Evolutionary conservation across 345 rosid genomes (phyloP).

Genomic region (Gossypium longicalyx): DNA sequence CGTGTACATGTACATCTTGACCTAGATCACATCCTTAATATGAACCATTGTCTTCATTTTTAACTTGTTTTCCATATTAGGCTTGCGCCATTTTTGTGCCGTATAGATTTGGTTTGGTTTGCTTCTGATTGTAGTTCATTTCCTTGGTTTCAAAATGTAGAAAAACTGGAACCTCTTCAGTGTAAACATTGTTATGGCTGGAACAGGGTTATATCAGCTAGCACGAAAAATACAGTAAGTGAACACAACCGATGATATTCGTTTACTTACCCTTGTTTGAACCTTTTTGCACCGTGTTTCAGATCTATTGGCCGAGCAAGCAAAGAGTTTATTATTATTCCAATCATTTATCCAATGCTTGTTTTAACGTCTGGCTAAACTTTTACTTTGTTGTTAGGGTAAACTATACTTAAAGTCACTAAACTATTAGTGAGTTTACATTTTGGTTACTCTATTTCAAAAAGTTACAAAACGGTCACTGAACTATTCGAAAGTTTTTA

Average conservation of each 20-base stretch:
- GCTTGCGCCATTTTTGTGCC: neutral
- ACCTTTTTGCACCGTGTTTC: neutral
- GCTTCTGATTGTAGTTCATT: slow-evolving; percentile 8
- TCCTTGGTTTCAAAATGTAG: slow-evolving; percentile 36
- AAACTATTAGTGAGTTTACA: no score
- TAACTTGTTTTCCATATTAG: neutral
- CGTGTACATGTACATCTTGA: neutral
- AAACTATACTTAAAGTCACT: no score
- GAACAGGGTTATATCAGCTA: slow-evolving; percentile 81
- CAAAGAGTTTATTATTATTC: neutral
- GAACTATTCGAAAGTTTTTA: no score
- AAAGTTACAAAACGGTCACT: no score
- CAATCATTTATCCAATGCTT: neutral
- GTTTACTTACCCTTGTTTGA: no score
- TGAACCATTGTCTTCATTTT: neutral
- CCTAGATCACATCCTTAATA: neutral
- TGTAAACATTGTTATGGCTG: slow-evolving; percentile 81
- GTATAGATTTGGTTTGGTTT: neutral
- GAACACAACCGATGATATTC: neutral
- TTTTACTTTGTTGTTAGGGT: no score
- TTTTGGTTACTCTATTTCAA: no score
- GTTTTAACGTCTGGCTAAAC: neutral
- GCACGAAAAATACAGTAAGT: slow-evolving; percentile 72
- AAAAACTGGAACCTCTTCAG: slow-evolving; percentile 95
- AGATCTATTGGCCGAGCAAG: neutral